phyloP scores from a whole-genome alignment of 208 protist genomes.

The Trypanosomatidae sp. region DNA sequence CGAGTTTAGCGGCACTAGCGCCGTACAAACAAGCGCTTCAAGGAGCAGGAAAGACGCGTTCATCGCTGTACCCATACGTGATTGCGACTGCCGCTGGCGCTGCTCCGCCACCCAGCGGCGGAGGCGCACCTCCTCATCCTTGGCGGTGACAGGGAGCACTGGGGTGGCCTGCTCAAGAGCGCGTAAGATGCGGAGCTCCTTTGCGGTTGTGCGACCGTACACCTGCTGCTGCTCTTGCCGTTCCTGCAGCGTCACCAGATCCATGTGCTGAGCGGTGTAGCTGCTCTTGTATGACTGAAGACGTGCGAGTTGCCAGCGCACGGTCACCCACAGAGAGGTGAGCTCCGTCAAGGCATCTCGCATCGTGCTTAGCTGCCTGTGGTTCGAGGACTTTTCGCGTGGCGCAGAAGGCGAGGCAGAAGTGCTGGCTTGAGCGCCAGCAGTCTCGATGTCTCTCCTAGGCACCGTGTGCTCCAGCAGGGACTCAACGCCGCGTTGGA shows the following conservation, averaged over 20 bases:
- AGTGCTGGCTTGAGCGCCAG: not conserved
- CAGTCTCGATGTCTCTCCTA: not conserved
- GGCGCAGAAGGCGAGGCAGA: not conserved
- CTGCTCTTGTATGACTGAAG: constrained; percentile 40
- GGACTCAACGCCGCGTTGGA: constrained; percentile 21
- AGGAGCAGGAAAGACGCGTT: constrained; percentile 39
- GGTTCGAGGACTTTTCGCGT: not conserved
- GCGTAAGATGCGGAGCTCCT: constrained; percentile 68
- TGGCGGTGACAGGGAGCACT: constrained; percentile 39
- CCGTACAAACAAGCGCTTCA: constrained; percentile 57
- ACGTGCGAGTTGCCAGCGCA: constrained; percentile 58
- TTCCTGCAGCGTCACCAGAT: constrained; percentile 57
- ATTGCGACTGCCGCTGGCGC: constrained; percentile 12
- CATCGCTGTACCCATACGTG: constrained; percentile 7
- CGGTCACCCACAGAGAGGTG: constrained; percentile 45
- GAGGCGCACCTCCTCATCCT: constrained; percentile 60
- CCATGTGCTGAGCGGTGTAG: constrained; percentile 48
- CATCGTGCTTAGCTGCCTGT: constrained; percentile 16
- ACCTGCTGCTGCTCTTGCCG: constrained; percentile 64
- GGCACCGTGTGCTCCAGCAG: constrained; percentile 10
- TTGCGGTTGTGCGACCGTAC: constrained; percentile 66
- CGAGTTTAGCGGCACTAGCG: constrained; percentile 37
- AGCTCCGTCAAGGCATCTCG: constrained; percentile 73
- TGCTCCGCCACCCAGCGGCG: constrained; percentile 39
- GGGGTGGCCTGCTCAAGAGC: constrained; percentile 54